Evolutionary conservation across 805 yeast species (phyloP).

Genomic region (Yamadazyma phyllophila): DNA sequence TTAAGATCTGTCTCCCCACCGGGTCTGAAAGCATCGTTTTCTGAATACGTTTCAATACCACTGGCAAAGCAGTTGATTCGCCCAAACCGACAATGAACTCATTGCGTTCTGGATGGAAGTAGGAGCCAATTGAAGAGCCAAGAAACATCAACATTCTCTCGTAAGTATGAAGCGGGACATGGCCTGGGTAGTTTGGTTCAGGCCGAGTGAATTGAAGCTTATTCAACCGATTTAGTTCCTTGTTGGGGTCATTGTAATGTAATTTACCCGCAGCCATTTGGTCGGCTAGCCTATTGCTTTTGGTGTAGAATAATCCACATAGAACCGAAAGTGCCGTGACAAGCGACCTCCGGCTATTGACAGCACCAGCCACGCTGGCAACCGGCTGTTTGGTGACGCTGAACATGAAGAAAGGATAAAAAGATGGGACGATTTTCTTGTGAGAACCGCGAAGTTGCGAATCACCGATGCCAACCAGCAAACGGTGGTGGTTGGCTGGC

Average conservation of each 20-base stretch:
- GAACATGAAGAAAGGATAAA: background rate
- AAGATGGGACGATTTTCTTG: background rate
- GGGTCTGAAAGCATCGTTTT: slow-evolving; percentile 72
- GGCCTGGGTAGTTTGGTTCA: slow-evolving; percentile 62
- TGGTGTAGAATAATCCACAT: slow-evolving; percentile 34
- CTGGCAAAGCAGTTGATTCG: slow-evolving; percentile 80
- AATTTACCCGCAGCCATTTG: slow-evolving; percentile 53
- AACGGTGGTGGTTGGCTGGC: background rate
- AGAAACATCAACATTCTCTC: slow-evolving; percentile 66
- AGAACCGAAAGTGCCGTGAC: slow-evolving; percentile 10
- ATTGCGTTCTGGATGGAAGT: slow-evolving; percentile 71
- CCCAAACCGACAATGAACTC: slow-evolving; percentile 80
- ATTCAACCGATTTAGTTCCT: slow-evolving; percentile 24
- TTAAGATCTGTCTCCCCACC: slow-evolving; percentile 72
- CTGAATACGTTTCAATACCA: slow-evolving; percentile 60
- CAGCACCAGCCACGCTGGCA: background rate
- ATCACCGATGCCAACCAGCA: background rate
- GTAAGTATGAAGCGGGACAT: slow-evolving; percentile 64
- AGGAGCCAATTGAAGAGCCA: slow-evolving; percentile 78
- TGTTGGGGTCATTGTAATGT: slow-evolving; percentile 36
- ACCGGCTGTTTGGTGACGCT: background rate
- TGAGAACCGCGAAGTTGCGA: slow-evolving; percentile 1
- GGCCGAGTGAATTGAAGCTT: slow-evolving; percentile 35
- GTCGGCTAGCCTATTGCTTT: slow-evolving; percentile 55
- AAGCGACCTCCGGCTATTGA: background rate